These are phyloP conservation scores for Aureobasidium pullulans DNA, from an alignment of 2,329 filamentous ascomycete genomes.

Conservation along the genomic window DNA sequence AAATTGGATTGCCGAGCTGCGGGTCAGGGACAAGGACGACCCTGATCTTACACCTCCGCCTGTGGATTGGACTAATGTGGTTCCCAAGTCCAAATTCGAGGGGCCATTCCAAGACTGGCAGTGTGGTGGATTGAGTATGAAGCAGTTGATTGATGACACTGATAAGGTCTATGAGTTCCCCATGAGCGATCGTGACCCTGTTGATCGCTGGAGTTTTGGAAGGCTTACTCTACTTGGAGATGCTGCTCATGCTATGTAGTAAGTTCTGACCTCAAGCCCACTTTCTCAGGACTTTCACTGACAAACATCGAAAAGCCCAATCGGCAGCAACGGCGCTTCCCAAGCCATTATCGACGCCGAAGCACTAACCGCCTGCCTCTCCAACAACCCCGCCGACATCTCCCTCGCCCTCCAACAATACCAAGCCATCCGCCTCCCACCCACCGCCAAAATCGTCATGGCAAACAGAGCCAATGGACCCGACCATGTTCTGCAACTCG, in stretches of 20 bases:
- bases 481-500: conserved; percentile 40
- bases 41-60: conserved; percentile 37
- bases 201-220: conserved; percentile 34
- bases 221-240: conserved; percentile 35
- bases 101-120: conserved; percentile 35
- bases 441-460: conserved; percentile 40
- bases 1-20: conserved; percentile 42
- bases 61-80: conserved; percentile 38
- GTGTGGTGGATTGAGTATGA: conserved; percentile 37
- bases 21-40: conserved; percentile 36
- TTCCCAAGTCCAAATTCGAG: conserved; percentile 35
- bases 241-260: conserved; percentile 35
- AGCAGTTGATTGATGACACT: conserved; percentile 36
- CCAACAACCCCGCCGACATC: conserved; percentile 23
- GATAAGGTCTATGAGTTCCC: conserved; percentile 40
- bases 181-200: conserved; percentile 39
- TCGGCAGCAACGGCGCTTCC: conserved; percentile 37
- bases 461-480: conserved; percentile 41
- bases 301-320: conserved; percentile 21
- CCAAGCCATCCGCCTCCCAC: conserved; percentile 33
- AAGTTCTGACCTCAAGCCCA: too few species aligned
- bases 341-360: conserved; percentile 42
- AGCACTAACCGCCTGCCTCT: conserved; percentile 29
- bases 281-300: too few species aligned
- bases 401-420: conserved; percentile 31